These are phyloP conservation scores for Naganishia vaughanmartiniae DNA, from an alignment of 768 basidiomycete genomes.

Conservation along the genomic window DNA sequence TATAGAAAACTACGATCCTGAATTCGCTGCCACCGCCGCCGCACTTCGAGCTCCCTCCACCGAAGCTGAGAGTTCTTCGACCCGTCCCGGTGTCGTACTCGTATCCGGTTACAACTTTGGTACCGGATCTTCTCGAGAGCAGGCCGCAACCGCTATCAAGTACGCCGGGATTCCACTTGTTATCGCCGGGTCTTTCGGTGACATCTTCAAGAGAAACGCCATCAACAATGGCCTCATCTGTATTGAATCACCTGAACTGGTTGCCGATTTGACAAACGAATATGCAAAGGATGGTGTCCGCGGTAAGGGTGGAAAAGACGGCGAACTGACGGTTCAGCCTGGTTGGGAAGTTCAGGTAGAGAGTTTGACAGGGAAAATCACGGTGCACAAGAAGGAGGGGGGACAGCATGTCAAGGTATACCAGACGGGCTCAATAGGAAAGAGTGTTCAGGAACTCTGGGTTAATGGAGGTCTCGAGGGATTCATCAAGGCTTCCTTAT, in stretches of 20 bases:
- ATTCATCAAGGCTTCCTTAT: slow-evolving; percentile 61
- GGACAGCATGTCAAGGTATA: slow-evolving; percentile 62
- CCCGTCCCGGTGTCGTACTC: slow-evolving; percentile 69
- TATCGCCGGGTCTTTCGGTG: slow-evolving; percentile 96
- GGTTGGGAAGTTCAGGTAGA: slow-evolving; percentile 65
- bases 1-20: slow-evolving; percentile 87
- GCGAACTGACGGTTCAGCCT: slow-evolving; percentile 76
- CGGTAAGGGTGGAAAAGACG: slow-evolving; percentile 72
- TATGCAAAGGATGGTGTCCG: slow-evolving; percentile 73
- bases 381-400: slow-evolving; percentile 56
- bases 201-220: slow-evolving; percentile 98
- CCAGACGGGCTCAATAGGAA: slow-evolving; percentile 71
- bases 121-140: slow-evolving; percentile 95
- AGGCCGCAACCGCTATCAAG: slow-evolving; percentile 95
- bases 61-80: slow-evolving; percentile 38
- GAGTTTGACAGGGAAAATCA: slow-evolving; percentile 69
- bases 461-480: slow-evolving; percentile 90
- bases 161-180: slow-evolving; percentile 89
- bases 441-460: slow-evolving; percentile 97
- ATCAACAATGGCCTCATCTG: slow-evolving; percentile 98
- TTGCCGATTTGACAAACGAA: slow-evolving; percentile 71
- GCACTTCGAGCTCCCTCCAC: slow-evolving; percentile 45
- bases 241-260: slow-evolving; percentile 84
- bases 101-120: slow-evolving; percentile 97
- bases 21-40: slow-evolving; percentile 71